These are phyloP conservation scores for Tylopilus sp. DNA, from an alignment of 1,284 basidiomycete species.

Conservation along the genomic window DNA sequence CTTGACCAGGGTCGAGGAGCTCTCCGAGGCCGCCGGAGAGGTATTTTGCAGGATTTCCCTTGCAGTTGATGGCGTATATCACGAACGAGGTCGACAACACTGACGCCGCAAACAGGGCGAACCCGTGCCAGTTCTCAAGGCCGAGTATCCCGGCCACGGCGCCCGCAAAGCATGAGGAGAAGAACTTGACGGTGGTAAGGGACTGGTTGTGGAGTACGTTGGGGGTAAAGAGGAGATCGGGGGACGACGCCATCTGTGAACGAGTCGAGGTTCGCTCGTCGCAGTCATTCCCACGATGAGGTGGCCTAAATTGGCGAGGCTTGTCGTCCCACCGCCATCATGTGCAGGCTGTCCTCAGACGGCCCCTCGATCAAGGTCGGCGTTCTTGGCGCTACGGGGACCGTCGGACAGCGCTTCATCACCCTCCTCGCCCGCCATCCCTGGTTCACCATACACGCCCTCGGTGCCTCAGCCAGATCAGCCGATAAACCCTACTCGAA, in stretches of 20 bases:
- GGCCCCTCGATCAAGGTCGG: slow-evolving; percentile 68
- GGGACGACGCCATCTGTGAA: slow-evolving; percentile 26
- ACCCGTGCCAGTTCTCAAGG: slow-evolving; percentile 76
- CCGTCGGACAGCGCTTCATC: slow-evolving; percentile 94
- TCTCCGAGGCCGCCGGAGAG: slow-evolving; percentile 58
- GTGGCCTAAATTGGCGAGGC: too few species aligned
- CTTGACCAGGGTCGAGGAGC: slow-evolving; percentile 74
- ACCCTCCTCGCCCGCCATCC: slow-evolving; percentile 85
- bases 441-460: slow-evolving; percentile 81
- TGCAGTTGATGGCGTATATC: slow-evolving; percentile 67
- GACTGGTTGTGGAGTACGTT: slow-evolving; percentile 69
- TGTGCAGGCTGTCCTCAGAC: slow-evolving; percentile 21
- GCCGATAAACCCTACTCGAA: slow-evolving; percentile 81
- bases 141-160: slow-evolving; percentile 83
- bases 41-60: slow-evolving; percentile 54
- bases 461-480: slow-evolving; percentile 88
- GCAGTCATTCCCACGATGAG: slow-evolving; percentile 21
- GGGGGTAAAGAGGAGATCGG: slow-evolving; percentile 60
- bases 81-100: slow-evolving; percentile 62
- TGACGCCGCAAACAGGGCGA: slow-evolving; percentile 68
- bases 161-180: slow-evolving; percentile 78
- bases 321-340: slow-evolving; percentile 10
- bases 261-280: too few species aligned
- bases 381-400: slow-evolving; percentile 93
- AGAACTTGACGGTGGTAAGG: slow-evolving; percentile 63